These are phyloP conservation scores for Penicillium robsamsonii DNA, from an alignment of 495 filamentous ascomycete species.

Conservation along the genomic window DNA sequence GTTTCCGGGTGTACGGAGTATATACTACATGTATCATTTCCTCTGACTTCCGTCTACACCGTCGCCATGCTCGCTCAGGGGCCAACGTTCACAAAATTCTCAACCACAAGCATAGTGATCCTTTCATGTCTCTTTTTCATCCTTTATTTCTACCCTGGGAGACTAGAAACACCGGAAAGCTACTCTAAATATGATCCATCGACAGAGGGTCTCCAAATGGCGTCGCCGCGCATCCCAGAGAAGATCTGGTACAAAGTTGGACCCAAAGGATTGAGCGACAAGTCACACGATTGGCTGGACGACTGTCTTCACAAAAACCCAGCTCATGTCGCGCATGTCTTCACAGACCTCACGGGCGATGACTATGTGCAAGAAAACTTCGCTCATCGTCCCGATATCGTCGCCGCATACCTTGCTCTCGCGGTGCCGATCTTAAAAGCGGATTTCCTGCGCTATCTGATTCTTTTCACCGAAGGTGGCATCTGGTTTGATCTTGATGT, in stretches of 20 bases:
- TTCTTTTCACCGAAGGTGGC: not conserved
- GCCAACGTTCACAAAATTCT: conserved; percentile 2
- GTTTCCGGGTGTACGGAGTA: not conserved
- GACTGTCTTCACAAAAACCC: conserved; percentile 9
- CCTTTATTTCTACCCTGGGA: not conserved
- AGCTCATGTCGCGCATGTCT: not conserved
- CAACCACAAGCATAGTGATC: not conserved
- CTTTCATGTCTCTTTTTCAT: conserved; percentile 5
- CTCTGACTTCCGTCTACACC: not conserved
- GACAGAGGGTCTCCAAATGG: not conserved
- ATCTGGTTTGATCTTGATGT: conserved; percentile 9
- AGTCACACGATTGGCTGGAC: not conserved
- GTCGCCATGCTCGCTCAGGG: not conserved
- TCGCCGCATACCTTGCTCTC: conserved; percentile 1
- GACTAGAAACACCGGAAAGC: not conserved
- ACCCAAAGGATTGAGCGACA: not conserved
- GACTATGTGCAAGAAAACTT: not conserved
- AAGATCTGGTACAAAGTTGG: conserved; percentile 10
- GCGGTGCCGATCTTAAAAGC: conserved; percentile 7
- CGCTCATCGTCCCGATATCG: conserved; percentile 3
- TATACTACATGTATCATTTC: not conserved
- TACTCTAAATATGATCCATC: not conserved
- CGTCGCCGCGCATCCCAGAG: not conserved
- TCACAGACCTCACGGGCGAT: conserved; percentile 7
- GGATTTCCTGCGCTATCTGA: conserved; percentile 3